Conservation (phyloP, 495 filamentous ascomycete species). For the Penicillium herquei region DNA sequence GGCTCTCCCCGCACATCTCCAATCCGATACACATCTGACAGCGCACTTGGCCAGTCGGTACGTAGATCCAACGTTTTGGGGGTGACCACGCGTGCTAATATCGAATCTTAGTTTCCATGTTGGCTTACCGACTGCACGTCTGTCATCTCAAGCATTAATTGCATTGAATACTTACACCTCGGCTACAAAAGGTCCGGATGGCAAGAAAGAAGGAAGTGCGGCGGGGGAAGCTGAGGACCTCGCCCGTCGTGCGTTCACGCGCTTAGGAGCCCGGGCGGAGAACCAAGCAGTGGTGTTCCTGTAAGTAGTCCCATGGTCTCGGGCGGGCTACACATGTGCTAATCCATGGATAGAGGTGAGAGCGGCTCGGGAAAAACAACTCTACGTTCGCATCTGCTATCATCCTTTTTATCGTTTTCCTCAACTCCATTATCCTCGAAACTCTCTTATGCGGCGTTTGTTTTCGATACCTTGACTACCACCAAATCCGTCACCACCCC, state of each 20-base stretch:
- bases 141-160: slow-evolving; percentile 88
- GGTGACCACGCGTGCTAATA: slow-evolving; percentile 17
- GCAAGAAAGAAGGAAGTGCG: slow-evolving; percentile 78
- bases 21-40: slow-evolving; percentile 94
- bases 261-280: slow-evolving; percentile 84
- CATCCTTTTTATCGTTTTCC: slow-evolving; percentile 79
- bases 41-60: slow-evolving; percentile 90
- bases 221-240: slow-evolving; percentile 87
- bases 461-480: slow-evolving; percentile 93
- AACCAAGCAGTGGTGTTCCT: slow-evolving; percentile 91
- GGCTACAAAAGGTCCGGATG: slow-evolving; percentile 84
- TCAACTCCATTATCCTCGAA: slow-evolving; percentile 91
- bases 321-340: background rate
- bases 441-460: slow-evolving; percentile 86
- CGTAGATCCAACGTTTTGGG: background rate
- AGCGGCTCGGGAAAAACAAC: slow-evolving; percentile 96
- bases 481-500: slow-evolving; percentile 97
- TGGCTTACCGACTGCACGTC: slow-evolving; percentile 75
- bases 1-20: slow-evolving; percentile 82
- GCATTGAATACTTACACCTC: slow-evolving; percentile 90
- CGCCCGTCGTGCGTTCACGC: slow-evolving; percentile 76
- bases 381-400: slow-evolving; percentile 80
- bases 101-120: slow-evolving; percentile 67
- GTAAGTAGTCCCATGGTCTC: slow-evolving; percentile 54
- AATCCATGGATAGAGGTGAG: slow-evolving; percentile 65